Conservation (phyloP, 2,329 filamentous ascomycete species). For the Claviceps monticola region DNA sequence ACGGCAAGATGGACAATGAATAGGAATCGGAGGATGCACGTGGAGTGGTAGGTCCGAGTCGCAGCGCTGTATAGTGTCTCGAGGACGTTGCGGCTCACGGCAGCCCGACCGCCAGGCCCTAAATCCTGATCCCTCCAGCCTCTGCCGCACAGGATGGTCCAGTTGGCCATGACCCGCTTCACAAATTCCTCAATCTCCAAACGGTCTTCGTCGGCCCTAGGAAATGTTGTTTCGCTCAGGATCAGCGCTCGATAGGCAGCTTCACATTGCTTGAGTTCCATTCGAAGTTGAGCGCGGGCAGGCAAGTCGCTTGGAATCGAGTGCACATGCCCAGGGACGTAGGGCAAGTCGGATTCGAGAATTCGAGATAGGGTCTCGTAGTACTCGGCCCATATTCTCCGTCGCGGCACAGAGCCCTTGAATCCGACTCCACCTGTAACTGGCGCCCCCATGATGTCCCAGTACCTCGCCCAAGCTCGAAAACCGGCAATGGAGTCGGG, state of each 20-base stretch:
- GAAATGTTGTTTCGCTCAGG: conserved; percentile 68
- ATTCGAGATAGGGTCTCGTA: conserved; percentile 69
- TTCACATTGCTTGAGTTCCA: conserved; percentile 70
- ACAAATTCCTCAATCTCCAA: conserved; percentile 73
- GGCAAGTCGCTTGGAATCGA: conserved; percentile 34
- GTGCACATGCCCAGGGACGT: conserved; percentile 33
- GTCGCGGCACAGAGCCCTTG: conserved; percentile 43
- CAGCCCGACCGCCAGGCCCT: conserved; percentile 65
- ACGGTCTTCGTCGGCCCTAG: conserved; percentile 66
- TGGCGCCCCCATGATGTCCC: conserved; percentile 36
- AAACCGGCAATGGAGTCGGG: conserved; percentile 41
- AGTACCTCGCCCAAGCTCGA: conserved; percentile 58
- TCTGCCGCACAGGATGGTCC: conserved; percentile 66
- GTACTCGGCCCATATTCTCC: conserved; percentile 73
- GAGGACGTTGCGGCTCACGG: conserved; percentile 60
- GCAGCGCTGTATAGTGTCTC: conserved; percentile 84
- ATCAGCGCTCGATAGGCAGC: conserved; percentile 65
- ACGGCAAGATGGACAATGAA: conserved; percentile 79
- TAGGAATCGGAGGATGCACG: conserved; percentile 68
- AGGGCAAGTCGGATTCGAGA: conserved; percentile 51
- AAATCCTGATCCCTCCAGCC: conserved; percentile 72
- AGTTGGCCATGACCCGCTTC: conserved; percentile 68
- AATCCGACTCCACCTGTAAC: conserved; percentile 43
- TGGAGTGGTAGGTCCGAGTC: conserved; percentile 91
- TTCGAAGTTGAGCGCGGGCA: conserved; percentile 48